phyloP scores from a whole-genome alignment of 1,139 yeast species.

The Hanseniaspora sp. region DNA sequence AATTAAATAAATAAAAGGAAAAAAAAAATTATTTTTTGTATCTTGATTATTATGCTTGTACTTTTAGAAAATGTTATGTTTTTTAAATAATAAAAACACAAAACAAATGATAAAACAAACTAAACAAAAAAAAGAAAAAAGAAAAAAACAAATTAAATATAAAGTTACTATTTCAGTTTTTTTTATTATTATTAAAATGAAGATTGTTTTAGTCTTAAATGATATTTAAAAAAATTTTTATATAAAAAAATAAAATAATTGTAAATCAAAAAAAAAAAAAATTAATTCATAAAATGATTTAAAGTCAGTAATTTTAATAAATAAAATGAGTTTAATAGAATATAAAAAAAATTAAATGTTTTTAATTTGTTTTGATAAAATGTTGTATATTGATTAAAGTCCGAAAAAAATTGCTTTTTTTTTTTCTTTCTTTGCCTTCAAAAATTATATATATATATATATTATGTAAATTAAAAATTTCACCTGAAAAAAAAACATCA shows the following conservation, averaged over 20 bases:
- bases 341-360: too few species aligned
- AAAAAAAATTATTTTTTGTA: neutral
- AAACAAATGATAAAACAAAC: too few species aligned
- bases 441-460: too few species aligned
- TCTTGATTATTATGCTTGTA: neutral
- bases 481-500: too few species aligned
- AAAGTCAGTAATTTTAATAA: too few species aligned
- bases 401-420: neutral
- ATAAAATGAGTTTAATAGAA: too few species aligned
- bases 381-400: neutral
- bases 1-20: neutral
- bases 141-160: neutral
- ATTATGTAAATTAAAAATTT: too few species aligned
- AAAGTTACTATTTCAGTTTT: neutral
- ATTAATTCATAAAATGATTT: neutral
- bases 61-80: neutral
- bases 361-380: too few species aligned
- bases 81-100: neutral
- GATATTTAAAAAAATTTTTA: too few species aligned
- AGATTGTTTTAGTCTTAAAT: neutral
- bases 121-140: neutral
- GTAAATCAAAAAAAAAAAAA: neutral
- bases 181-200: neutral
- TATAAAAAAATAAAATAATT: neutral
- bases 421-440: neutral